Evolutionary conservation across 495 filamentous ascomycete genomes (phyloP).

Genomic region (Durotheca rogersii): DNA sequence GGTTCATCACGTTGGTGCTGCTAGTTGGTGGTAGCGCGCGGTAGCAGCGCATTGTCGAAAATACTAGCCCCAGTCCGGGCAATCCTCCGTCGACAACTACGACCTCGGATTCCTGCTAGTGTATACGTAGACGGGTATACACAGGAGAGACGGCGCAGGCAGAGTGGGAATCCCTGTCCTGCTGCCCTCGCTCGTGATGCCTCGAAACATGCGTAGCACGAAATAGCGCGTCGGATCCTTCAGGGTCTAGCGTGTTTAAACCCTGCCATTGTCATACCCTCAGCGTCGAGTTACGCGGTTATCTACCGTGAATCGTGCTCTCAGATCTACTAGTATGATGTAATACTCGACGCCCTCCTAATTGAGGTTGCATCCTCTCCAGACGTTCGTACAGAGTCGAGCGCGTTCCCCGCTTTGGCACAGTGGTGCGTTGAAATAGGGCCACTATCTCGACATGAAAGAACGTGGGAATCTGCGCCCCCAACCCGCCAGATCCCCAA

Average conservation of each 20-base stretch:
- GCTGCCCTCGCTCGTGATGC: conserved; percentile 21
- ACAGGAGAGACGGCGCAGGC: conserved; percentile 3
- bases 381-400: background rate
- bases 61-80: conserved; percentile 21
- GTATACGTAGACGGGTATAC: too few species aligned
- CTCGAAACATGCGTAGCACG: conserved; percentile 15
- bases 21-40: conserved; percentile 4
- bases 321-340: background rate
- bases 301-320: too few species aligned
- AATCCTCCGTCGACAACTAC: conserved; percentile 16
- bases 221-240: conserved; percentile 14
- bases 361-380: background rate
- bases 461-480: too few species aligned
- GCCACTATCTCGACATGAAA: too few species aligned
- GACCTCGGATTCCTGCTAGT: conserved; percentile 11
- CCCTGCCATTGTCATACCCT: conserved; percentile 5
- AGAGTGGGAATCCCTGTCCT: conserved; percentile 25
- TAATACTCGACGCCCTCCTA: background rate
- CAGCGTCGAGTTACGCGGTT: too few species aligned
- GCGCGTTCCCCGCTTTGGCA: background rate
- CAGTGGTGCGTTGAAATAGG: too few species aligned
- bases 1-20: conserved; percentile 3
- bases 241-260: conserved; percentile 6
- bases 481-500: too few species aligned
- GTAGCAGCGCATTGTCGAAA: conserved; percentile 30